Base-by-base conservation (phyloP, 2,329 filamentous ascomycete species). In the Trichothecium roseum region DNA sequence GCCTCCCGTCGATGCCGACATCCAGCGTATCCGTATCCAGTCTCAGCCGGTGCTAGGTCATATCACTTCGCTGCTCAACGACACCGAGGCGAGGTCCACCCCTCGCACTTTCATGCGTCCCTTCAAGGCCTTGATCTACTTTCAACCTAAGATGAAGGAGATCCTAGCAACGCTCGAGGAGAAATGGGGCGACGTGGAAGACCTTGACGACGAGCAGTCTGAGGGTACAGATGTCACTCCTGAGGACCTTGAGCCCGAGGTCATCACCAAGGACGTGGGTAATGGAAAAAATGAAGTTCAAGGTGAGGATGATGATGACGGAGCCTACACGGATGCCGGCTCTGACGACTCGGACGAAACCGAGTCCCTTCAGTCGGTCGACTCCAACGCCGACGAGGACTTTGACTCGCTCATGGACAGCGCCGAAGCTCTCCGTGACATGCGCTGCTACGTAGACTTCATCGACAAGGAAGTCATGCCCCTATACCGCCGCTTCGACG, bases 371-470 rank as follows among this genome's bases (percentile, higher is more conserved):
- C 34, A 46, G 5, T 60, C 58, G 0, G 49, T 60, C 2, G 57
- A 61, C 38, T 60, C 57, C 0, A 55, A 57, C 28, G 54, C 50
- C 5, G 53, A 54, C 20, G 51, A 52, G 34, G 53, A 62, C 37
- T 45, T 55, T 22, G 54, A 59, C 20, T 41, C 43, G 3, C 44
- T 59, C 35, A 60, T 61, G 55, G 54, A 62, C 34, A 59, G 54
- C 36, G 46, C 52, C 2, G 59, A 62, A 36, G 59, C 59, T 1
- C 47, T 63, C 13, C 44, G 51, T 3, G 58, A 65, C 39, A 60
- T 65, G 54, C 50, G 58, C 12, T 59, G 54, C 51, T 66, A 64
- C 28, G 56, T 66, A 32, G 44, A 62, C 24, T 66, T 66, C 35
- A 44, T 64, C n/a, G 61, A 65, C 28, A 46, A 57, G 15, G 56